phyloP scores from a whole-genome alignment of 768 basidiomycete genomes.

The Boletus reticulatus region DNA sequence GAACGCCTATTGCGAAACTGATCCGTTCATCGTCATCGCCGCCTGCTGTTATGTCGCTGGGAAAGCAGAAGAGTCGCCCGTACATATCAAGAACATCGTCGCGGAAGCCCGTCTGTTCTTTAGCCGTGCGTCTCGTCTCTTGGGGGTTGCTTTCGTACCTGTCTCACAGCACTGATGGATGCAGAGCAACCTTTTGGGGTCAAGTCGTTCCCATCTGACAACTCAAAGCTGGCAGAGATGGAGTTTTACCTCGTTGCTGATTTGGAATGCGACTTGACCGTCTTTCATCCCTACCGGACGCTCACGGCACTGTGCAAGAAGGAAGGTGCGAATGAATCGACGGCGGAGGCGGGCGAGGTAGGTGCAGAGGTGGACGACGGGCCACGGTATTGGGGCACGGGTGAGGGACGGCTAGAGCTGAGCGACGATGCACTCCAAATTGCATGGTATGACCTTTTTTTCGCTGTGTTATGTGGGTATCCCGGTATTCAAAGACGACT shows the following conservation, averaged over 20 bases:
- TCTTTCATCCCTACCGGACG: constrained; percentile 95
- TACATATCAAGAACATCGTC: constrained; percentile 92
- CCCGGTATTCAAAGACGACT: neutral
- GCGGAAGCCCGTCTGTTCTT: constrained; percentile 79
- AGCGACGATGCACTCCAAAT: constrained; percentile 79
- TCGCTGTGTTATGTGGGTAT: neutral
- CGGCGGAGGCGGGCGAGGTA: constrained; percentile 54
- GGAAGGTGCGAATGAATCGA: constrained; percentile 38
- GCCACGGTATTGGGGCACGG: constrained; percentile 75
- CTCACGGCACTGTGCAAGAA: constrained; percentile 74
- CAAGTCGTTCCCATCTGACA: constrained; percentile 82
- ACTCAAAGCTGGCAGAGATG: constrained; percentile 95
- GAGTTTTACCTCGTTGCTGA: constrained; percentile 98
- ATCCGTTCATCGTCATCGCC: constrained; percentile 88
- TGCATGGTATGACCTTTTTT: constrained; percentile 64
- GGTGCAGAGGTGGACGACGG: constrained; percentile 56
- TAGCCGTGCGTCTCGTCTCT: constrained; percentile 47
- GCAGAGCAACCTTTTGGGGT: constrained; percentile 66
- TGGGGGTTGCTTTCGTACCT: neutral
- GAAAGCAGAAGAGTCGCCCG: constrained; percentile 94
- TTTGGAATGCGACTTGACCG: constrained; percentile 88
- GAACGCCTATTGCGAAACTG: constrained; percentile 94
- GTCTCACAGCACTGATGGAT: neutral
- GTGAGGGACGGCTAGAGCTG: constrained; percentile 75
- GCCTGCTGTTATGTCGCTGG: constrained; percentile 96